Conservation (phyloP, 352 stramenopile species). For the Pythium rhizo-oryzae region DNA sequence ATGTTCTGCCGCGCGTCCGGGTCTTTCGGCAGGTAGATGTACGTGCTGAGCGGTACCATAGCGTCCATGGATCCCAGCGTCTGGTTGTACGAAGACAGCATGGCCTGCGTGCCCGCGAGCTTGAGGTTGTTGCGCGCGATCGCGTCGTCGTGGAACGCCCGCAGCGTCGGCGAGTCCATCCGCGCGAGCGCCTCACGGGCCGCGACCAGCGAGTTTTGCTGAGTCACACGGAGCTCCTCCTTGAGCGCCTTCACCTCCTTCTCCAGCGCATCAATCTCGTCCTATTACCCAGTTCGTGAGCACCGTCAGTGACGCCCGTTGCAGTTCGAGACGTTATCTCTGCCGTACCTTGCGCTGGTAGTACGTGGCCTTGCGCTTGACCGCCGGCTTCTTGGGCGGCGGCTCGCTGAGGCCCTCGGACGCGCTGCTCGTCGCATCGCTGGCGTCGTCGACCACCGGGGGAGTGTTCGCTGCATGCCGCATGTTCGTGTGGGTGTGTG, state of each 20-base stretch:
- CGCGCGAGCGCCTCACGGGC: not conserved
- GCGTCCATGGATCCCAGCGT: not conserved
- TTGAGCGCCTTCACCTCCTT: conserved; percentile 21
- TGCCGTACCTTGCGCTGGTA: conserved; percentile 23
- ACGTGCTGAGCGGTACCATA: conserved; percentile 4
- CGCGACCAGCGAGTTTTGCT: conserved; percentile 3
- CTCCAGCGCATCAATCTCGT: conserved; percentile 22
- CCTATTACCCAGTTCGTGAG: not conserved
- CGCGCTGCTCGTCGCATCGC: conserved; percentile 17
- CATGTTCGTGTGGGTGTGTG: too few species aligned
- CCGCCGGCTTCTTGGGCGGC: not conserved
- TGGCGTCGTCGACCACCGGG: not conserved
- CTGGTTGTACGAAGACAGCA: conserved; percentile 19
- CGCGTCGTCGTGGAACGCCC: conserved; percentile 6
- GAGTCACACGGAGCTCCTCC: conserved; percentile 1
- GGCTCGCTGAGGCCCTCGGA: not conserved
- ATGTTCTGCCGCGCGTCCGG: not conserved
- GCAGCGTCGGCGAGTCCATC: not conserved
- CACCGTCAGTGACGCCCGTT: too few species aligned
- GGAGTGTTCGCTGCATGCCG: too few species aligned
- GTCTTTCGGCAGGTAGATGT: conserved; percentile 19
- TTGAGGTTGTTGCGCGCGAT: not conserved
- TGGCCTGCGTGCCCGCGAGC: conserved; percentile 13
- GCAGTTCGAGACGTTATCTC: not conserved
- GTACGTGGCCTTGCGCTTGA: conserved; percentile 30